A percentile compares a stretch with the other conserved stretches of the same genome.
Evolutionary conservation across 306 rosid genomes (phyloP).

Genomic region (Begonia loranthoides): DNA sequence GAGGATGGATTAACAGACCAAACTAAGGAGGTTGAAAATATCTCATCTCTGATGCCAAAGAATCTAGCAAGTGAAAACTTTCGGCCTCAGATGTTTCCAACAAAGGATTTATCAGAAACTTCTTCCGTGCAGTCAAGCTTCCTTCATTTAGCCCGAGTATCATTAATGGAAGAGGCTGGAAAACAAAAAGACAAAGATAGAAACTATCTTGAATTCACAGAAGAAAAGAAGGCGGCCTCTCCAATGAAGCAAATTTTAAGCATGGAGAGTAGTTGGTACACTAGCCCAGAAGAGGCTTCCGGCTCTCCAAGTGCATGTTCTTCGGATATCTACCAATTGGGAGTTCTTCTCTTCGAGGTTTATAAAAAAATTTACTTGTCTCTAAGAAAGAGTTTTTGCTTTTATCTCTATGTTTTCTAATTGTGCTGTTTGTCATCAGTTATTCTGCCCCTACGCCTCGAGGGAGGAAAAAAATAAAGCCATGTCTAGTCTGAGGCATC

Average conservation of each 20-base stretch:
- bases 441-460: conserved; percentile 76
- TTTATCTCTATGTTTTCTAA: background rate
- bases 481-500: conserved; percentile 87
- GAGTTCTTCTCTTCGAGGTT: conserved; percentile 95
- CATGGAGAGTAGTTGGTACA: conserved; percentile 84
- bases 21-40: conserved; percentile 30
- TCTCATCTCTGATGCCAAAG: conserved; percentile 32
- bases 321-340: conserved; percentile 77
- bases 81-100: conserved; percentile 26
- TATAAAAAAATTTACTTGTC: conserved; percentile 6
- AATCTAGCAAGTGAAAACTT: conserved; percentile 43
- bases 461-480: conserved; percentile 81
- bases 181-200: conserved; percentile 47
- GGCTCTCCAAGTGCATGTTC: conserved; percentile 57
- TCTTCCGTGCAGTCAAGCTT: conserved; percentile 82
- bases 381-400: background rate
- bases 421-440: conserved; percentile 40
- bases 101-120: conserved; percentile 48
- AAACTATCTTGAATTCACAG: conserved; percentile 43
- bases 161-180: conserved; percentile 53
- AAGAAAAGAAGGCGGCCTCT: conserved; percentile 64
- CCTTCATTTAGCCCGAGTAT: conserved; percentile 45
- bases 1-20: conserved; percentile 48
- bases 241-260: conserved; percentile 84
- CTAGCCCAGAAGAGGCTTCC: conserved; percentile 75